These are phyloP conservation scores for Coffea humblotiana DNA, from an alignment of 305 asterid species.

Conservation along the genomic window DNA sequence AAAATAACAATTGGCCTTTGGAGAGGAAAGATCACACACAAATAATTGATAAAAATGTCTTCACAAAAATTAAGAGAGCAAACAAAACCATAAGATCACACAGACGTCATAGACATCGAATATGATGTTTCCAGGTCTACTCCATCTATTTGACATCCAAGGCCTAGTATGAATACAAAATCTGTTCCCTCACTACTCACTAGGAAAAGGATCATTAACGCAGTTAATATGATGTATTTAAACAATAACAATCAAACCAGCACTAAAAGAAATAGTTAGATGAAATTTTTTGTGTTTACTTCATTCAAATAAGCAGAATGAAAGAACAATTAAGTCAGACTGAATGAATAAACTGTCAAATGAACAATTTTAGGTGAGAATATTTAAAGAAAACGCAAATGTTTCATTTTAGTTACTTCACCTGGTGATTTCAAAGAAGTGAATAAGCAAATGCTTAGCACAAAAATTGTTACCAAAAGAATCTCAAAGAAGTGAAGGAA, in stretches of 20 bases:
- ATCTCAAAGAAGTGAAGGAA: no score
- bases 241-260: not conserved
- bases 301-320: not conserved
- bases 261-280: not conserved
- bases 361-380: not conserved
- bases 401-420: not conserved
- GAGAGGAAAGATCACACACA: no score
- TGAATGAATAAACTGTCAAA: not conserved
- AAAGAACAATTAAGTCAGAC: not conserved
- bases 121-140: not conserved
- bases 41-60: no score
- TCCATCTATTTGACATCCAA: not conserved
- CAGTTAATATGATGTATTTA: not conserved
- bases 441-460: not conserved
- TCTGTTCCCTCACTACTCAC: not conserved
- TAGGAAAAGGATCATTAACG: not conserved
- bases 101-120: not conserved
- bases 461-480: no score
- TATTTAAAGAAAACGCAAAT: not conserved
- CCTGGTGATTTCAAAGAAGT: not conserved
- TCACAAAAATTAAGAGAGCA: not conserved
- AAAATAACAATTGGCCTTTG: no score
- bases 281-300: not conserved
- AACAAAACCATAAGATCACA: not conserved
- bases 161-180: not conserved